Base-by-base conservation (phyloP, 768 basidiomycete genomes). In the Rhizopogon rudus region DNA sequence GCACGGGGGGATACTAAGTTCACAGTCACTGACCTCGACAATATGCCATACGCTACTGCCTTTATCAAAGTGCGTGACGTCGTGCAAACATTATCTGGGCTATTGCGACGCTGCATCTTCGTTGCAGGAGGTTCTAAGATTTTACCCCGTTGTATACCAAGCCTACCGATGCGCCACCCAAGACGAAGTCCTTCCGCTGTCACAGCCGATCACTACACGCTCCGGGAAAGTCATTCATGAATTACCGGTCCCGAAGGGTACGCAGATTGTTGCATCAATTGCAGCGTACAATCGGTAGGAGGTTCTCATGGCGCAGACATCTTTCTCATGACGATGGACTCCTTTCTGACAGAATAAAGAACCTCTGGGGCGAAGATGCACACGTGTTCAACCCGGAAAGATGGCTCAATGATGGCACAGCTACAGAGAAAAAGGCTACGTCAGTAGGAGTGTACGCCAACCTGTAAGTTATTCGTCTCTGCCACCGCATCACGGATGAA, bases 181-280 rank as follows among this genome's bases (percentile, higher is more conserved):
- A 20, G 84, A 88, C 58, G 80, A 84, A 53, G 63, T 83, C 29
- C 63, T 89, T 20, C 83, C 87, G 0, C 75, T 89, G 39, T 77
- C 81, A 5, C 75, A 68, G 53, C 81, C 83, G 1, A 75, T 84
- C 48, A 69, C 59, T 52, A 78, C 75, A 2, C 69, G 68, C 22
- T 73, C 74, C 1, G 84, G 83, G 6, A 68, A 75, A 54, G 52
- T 69, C 9, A 63, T 80, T 41, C 65, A 59, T 10, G 71, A 79
- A 51, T 49, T 85, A 9, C 73, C 76, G 3, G 68, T 86, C 25
- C 25, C 25, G 25, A 25, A 25, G 25, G 25, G 25, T 25, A 25
- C 25, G 25, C 25, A 25, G 25, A 25, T 25, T 25, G 25, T 25
- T 25, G 25, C 25, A 25, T 25, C 25, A 25, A 25, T 25, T 5